Evolutionary conservation across 1,284 basidiomycete genomes (phyloP).

Genomic region (Puccinia brachypodii): DNA sequence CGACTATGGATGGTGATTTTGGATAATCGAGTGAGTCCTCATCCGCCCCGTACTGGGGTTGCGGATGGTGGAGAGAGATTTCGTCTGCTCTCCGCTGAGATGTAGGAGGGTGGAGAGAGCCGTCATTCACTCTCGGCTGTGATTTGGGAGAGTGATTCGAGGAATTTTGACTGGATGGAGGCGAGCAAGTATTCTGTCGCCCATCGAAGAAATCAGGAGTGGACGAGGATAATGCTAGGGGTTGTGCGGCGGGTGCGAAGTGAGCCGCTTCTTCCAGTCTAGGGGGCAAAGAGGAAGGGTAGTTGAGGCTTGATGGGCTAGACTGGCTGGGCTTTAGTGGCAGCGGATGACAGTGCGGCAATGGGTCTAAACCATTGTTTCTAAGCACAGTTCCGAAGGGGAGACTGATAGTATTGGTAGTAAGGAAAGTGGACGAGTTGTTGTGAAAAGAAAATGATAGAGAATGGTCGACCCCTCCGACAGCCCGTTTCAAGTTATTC

Average conservation of each 20-base stretch:
- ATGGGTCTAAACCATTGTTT: constrained; percentile 22
- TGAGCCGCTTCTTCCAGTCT: background rate
- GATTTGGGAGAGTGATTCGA: background rate
- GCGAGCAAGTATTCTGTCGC: background rate
- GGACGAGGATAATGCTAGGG: background rate
- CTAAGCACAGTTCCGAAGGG: constrained; percentile 28
- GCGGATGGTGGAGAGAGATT: background rate
- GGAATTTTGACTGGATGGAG: background rate
- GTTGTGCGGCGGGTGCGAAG: background rate
- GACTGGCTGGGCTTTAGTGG: background rate
- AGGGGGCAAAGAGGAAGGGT: constrained; percentile 2
- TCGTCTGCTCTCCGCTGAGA: background rate
- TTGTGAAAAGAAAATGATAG: constrained; percentile 15
- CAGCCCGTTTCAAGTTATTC: constrained; percentile 7
- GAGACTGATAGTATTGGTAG: constrained; percentile 10
- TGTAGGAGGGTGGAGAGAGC: background rate
- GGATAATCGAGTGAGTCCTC: background rate
- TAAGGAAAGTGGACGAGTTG: background rate
- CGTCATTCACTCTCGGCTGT: background rate
- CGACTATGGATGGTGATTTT: background rate
- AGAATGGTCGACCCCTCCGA: background rate
- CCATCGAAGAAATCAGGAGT: background rate
- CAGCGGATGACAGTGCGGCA: constrained; percentile 10
- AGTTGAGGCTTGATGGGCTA: constrained; percentile 11
- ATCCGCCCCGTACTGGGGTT: background rate